Evolutionary conservation across 2,329 filamentous ascomycete genomes (phyloP), one percentile per base, ranked within the genome.

Genomic region (Clonostachys rhizophaga): DNA sequence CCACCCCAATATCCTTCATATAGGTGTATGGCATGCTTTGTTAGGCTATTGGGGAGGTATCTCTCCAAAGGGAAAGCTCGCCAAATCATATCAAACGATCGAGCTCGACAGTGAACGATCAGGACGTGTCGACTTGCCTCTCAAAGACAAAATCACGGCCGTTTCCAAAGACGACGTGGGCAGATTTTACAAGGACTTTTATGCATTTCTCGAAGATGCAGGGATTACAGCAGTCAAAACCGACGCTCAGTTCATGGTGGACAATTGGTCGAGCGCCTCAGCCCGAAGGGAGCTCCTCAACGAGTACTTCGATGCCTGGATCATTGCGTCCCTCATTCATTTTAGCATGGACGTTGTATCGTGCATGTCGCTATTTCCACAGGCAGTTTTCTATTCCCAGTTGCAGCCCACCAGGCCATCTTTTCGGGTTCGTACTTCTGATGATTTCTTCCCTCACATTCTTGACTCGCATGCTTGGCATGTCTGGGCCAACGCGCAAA

Each of bases 11-110:
- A 85, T 97, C 49, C 79, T 87, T 50, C 87, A 96, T 56, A 79
- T 97, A 44, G 89, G 89, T 11, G 92, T 97, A 1, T 99, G 94
- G 94, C 94, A 99, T 68, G 89, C 92, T 1, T 74, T 97, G 1
- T 64, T 87, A 45, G 86, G 91, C 3, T 96, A 96, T 63, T 96
- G 94, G 94, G 92, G 90, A 42, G 91, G 91, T 0, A 83, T 99
- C 11, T 81, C 89, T 1, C 84, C 87, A 0, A 67, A 80, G 6
- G 88, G 91, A 1, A 77, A 83, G 43, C 81, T 99, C 43, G 87
- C 87, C 0, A 73, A 84, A 53, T 78, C 76, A 1, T 99, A 97
- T 69, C 87, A 89, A 61, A 95, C 90, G 0, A 70, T 84, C 3
- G 74, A 76, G 44, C 20, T 83, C 2, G 63, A 78, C 3, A 30